Conservation (phyloP, 1,284 basidiomycete species). For the Cutaneotrichosporon sp. region DNA sequence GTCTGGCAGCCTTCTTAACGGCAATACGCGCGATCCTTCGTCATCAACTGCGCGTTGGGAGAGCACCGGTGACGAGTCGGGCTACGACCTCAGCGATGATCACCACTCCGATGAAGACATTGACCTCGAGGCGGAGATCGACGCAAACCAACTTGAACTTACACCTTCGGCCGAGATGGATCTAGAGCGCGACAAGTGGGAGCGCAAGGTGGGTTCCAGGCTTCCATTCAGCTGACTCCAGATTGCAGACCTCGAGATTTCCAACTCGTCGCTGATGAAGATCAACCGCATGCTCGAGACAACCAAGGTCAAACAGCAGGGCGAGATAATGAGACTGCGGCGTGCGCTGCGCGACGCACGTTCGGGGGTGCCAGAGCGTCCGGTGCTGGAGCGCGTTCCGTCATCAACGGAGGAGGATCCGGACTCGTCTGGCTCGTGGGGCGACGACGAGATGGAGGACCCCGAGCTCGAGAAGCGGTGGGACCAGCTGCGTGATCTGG, state of each 20-base stretch:
- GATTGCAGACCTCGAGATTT: conserved; percentile 52
- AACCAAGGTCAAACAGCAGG: conserved; percentile 46
- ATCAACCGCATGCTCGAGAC: conserved; percentile 51
- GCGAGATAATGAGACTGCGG: conserved; percentile 45
- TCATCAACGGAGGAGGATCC: conserved; percentile 15
- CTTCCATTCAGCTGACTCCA: conserved; percentile 15
- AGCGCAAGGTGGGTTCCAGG: conserved; percentile 39
- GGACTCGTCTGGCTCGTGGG: conserved; percentile 14
- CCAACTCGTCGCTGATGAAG: conserved; percentile 47
- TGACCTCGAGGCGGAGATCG: conserved; percentile 14
- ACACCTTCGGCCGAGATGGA: conserved; percentile 18
- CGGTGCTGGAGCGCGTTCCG: conserved; percentile 9
- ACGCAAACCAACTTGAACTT: conserved; percentile 16
- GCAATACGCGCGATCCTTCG: not conserved
- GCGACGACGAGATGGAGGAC: conserved; percentile 31
- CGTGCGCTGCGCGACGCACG: conserved; percentile 37
- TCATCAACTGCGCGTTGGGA: not conserved
- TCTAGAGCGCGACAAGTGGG: conserved; percentile 38
- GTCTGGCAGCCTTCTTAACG: not conserved
- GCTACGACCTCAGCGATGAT: conserved; percentile 3
- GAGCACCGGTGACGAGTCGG: not conserved
- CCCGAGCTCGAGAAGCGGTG: conserved; percentile 43
- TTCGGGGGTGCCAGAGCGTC: conserved; percentile 2
- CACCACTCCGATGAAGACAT: not conserved
- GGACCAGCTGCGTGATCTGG: conserved; percentile 40